These are phyloP conservation scores for Saprolegnia diclina DNA, from an alignment of 352 stramenopile species.

Conservation along the genomic window DNA sequence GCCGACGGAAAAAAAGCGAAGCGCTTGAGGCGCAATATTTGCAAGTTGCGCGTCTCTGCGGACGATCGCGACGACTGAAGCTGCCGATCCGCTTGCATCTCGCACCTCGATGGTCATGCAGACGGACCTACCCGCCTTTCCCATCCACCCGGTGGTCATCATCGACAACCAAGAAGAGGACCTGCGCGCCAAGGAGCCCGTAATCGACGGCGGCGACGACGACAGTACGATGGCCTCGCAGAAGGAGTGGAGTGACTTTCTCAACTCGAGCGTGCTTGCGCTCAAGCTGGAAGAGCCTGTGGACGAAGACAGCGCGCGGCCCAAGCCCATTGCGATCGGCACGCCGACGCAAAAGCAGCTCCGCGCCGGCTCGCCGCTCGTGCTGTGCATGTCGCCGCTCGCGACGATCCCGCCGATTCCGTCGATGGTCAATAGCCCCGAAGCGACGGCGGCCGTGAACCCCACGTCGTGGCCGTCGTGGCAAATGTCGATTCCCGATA, in stretches of 20 bases:
- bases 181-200: not conserved
- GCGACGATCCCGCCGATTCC: slow-evolving; percentile 15
- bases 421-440: slow-evolving; percentile 12
- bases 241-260: slow-evolving; percentile 26
- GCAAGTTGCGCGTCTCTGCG: not conserved
- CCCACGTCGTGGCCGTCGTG: slow-evolving; percentile 14
- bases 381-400: slow-evolving; percentile 23
- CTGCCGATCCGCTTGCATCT: no score
- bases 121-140: not conserved
- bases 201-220: no score
- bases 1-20: not conserved
- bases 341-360: slow-evolving; percentile 8
- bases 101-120: slow-evolving; percentile 26
- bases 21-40: not conserved
- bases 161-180: not conserved
- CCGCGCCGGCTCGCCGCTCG: slow-evolving; percentile 17
- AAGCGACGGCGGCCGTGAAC: not conserved
- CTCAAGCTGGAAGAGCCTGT: slow-evolving; percentile 18
- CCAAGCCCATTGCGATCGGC: slow-evolving; percentile 19
- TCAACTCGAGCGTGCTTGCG: slow-evolving; percentile 23
- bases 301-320: slow-evolving; percentile 1
- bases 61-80: not conserved
- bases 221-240: slow-evolving; percentile 14
- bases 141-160: not conserved
- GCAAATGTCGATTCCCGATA: slow-evolving; percentile 5